Conservation (phyloP, 2,329 filamentous ascomycete species). For the Graphium sp. region DNA sequence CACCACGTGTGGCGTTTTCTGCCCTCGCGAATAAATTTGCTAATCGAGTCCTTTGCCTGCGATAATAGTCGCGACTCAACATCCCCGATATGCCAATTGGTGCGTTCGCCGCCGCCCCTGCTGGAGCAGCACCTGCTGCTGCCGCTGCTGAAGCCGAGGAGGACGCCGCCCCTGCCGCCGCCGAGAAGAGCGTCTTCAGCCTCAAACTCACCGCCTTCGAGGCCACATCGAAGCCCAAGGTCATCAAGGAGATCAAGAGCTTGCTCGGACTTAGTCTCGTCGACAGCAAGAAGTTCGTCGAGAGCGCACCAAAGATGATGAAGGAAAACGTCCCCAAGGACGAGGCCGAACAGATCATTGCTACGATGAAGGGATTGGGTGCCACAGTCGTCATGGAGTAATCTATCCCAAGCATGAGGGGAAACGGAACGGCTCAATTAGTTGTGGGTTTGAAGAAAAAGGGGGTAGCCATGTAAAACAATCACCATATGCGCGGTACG, state of each 20-base stretch:
- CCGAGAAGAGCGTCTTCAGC: slow-evolving; percentile 96
- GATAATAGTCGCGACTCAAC: slow-evolving; percentile 41
- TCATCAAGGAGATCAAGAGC: slow-evolving; percentile 99
- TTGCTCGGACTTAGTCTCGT: slow-evolving; percentile 90
- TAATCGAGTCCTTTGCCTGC: background rate
- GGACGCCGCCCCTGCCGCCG: slow-evolving; percentile 67
- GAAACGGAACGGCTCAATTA: background rate
- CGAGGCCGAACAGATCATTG: slow-evolving; percentile 96
- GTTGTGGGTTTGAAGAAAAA: slow-evolving; percentile 3
- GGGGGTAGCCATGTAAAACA: too few species aligned
- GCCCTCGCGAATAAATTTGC: too few species aligned
- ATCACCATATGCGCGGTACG: too few species aligned
- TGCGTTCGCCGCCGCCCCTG: slow-evolving; percentile 61
- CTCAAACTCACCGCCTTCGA: slow-evolving; percentile 89
- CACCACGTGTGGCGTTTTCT: too few species aligned
- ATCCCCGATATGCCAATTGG: slow-evolving; percentile 96
- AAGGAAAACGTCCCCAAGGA: slow-evolving; percentile 99
- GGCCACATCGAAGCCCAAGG: slow-evolving; percentile 79
- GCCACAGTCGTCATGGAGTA: slow-evolving; percentile 87
- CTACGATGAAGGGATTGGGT: slow-evolving; percentile 82
- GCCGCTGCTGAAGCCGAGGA: slow-evolving; percentile 65
- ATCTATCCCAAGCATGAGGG: slow-evolving; percentile 9
- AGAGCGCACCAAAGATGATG: slow-evolving; percentile 94
- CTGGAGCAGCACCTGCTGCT: slow-evolving; percentile 39
- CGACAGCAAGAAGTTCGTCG: slow-evolving; percentile 99